Percentiles rank a stretch among this genome's conserved stretches.
Conservation (phyloP, 2,329 filamentous ascomycete species). For the Colletotrichum incanum region DNA sequence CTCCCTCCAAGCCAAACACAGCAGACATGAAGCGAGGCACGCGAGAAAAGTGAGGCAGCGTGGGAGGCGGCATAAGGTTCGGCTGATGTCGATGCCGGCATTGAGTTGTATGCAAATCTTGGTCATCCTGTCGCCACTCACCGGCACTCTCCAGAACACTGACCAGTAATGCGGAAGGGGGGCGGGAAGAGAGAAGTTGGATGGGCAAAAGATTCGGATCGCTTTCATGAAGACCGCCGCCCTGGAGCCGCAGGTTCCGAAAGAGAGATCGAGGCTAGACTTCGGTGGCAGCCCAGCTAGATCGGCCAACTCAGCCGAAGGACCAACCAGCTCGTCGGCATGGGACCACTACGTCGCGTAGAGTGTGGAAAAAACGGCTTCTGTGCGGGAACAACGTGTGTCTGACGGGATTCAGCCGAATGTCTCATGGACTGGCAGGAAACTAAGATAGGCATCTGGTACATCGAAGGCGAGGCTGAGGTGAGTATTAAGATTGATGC, state of each 20-base stretch:
- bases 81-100: constrained; percentile 38
- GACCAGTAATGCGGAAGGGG: background rate
- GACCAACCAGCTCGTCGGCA: background rate
- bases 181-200: background rate
- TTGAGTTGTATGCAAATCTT: constrained; percentile 40
- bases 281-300: constrained; percentile 5
- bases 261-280: constrained; percentile 3
- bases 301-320: constrained; percentile 23
- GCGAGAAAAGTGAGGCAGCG: constrained; percentile 32
- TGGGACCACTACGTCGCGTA: constrained; percentile 11
- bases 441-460: background rate
- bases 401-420: constrained; percentile 21
- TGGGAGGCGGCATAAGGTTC: constrained; percentile 28
- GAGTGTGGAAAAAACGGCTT: constrained; percentile 10
- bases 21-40: constrained; percentile 20
- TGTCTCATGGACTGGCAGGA: constrained; percentile 23
- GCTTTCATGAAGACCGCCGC: background rate
- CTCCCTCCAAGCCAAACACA: constrained; percentile 24
- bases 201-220: constrained; percentile 7
- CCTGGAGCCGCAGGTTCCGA: constrained; percentile 11
- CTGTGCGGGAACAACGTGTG: constrained; percentile 16
- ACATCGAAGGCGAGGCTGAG: constrained; percentile 22
- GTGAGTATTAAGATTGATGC: constrained; percentile 34
- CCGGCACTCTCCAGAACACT: background rate
- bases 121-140: constrained; percentile 28